Evolutionary conservation across 129 eudicot species (phyloP).

Genomic region (Sambucus nigra): DNA sequence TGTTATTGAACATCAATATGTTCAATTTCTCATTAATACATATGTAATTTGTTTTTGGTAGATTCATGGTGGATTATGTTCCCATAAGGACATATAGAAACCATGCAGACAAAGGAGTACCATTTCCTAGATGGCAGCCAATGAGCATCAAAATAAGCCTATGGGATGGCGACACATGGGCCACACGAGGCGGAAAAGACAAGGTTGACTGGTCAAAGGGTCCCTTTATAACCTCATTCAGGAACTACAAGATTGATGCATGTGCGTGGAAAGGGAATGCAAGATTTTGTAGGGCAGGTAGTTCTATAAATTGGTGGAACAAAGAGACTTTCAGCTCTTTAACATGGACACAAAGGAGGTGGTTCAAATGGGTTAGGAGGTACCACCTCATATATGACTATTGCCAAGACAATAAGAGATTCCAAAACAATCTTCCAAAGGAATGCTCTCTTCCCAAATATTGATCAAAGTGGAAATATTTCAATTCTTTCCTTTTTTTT

Average conservation of each 20-base stretch:
- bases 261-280: conserved; percentile 80
- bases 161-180: conserved; percentile 82
- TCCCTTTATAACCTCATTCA: conserved; percentile 64
- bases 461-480: conserved; percentile 14
- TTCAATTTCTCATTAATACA: neutral
- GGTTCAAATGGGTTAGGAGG: conserved; percentile 71
- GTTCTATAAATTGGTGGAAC: conserved; percentile 81
- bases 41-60: conserved; percentile 13
- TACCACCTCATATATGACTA: conserved; percentile 65
- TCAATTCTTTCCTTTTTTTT: conserved; percentile 9
- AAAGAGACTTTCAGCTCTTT: conserved; percentile 36
- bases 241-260: conserved; percentile 52
- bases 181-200: conserved; percentile 71
- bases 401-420: conserved; percentile 65
- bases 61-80: conserved; percentile 82
- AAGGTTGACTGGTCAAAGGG: conserved; percentile 67
- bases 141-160: conserved; percentile 54
- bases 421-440: conserved; percentile 58
- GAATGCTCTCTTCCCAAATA: conserved; percentile 76
- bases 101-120: conserved; percentile 71
- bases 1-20: neutral
- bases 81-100: conserved; percentile 76
- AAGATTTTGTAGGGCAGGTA: conserved; percentile 46
- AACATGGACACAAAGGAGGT: conserved; percentile 61
- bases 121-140: conserved; percentile 73